Evolutionary conservation across 2,329 filamentous ascomycete species (phyloP).

Genomic region (Apiospora koreana): DNA sequence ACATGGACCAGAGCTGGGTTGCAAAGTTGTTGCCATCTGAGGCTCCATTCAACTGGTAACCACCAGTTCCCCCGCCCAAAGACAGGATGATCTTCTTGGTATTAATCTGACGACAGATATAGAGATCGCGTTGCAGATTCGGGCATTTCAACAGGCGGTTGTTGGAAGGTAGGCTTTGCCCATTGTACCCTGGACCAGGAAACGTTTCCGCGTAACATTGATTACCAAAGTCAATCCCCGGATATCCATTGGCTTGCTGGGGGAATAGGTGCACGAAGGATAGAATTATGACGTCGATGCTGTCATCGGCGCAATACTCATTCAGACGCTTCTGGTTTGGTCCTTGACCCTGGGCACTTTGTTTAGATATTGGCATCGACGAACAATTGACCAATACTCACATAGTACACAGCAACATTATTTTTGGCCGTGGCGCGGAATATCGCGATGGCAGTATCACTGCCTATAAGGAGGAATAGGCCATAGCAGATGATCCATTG

Average conservation of each 20-base stretch:
- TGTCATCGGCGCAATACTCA: constrained; percentile 39
- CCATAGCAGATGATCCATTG: not conserved
- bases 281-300: constrained; percentile 44
- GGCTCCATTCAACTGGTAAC: constrained; percentile 34
- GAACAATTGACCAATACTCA: constrained; percentile 21
- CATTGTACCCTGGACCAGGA: constrained; percentile 34
- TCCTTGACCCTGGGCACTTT: constrained; percentile 38
- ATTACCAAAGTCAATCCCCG: constrained; percentile 43
- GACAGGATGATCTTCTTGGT: constrained; percentile 44
- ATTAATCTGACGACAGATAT: constrained; percentile 35
- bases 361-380: not conserved
- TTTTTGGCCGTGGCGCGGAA: constrained; percentile 35
- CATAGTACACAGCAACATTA: constrained; percentile 46
- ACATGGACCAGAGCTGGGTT: constrained; percentile 40
- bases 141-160: constrained; percentile 38
- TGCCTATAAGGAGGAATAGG: not conserved
- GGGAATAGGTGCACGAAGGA: constrained; percentile 45
- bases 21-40: constrained; percentile 38
- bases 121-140: constrained; percentile 25
- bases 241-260: constrained; percentile 41
- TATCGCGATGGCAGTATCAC: constrained; percentile 15
- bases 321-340: constrained; percentile 36
- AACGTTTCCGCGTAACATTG: constrained; percentile 37
- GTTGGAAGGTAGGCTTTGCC: constrained; percentile 30
- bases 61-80: constrained; percentile 35